These are phyloP conservation scores for Pseudogymnoascus sp. DNA, from an alignment of 2,329 filamentous ascomycete genomes.

Conservation along the genomic window DNA sequence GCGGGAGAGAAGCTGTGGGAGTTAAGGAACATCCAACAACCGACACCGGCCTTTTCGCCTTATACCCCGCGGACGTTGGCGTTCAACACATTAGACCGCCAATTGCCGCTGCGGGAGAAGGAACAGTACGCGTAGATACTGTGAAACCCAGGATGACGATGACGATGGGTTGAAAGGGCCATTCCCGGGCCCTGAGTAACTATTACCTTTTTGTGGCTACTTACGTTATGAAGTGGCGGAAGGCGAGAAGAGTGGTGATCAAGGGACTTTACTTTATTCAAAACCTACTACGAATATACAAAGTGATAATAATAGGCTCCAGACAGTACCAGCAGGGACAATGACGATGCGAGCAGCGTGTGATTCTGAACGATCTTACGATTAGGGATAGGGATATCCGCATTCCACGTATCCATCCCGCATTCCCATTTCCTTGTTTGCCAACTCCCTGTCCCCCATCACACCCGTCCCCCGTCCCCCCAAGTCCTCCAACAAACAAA, in stretches of 20 bases:
- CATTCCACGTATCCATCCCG: constrained; percentile 8
- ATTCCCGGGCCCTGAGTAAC: not conserved
- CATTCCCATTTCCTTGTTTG: constrained; percentile 2
- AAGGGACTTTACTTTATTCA: not conserved
- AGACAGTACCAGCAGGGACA: not conserved
- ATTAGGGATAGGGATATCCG: constrained; percentile 1
- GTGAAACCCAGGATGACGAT: not conserved
- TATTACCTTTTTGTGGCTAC: not conserved
- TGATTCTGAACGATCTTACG: not conserved
- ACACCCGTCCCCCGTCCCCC: not conserved
- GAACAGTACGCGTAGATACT: not conserved
- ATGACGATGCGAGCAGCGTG: not conserved
- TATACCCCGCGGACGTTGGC: constrained; percentile 63
- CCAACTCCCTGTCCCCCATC: not conserved
- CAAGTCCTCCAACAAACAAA: not conserved
- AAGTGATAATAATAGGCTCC: not conserved
- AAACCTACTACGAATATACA: not conserved
- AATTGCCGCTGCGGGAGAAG: constrained; percentile 43
- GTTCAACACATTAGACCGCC: constrained; percentile 57
- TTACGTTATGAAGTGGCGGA: not conserved
- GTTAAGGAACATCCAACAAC: constrained; percentile 45
- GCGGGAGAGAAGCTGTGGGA: constrained; percentile 49
- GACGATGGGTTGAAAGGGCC: not conserved
- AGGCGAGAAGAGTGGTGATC: not conserved
- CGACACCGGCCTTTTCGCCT: constrained; percentile 38